Conservation (phyloP, 352 stramenopile species). For the Globisporangium recalcitrans region DNA sequence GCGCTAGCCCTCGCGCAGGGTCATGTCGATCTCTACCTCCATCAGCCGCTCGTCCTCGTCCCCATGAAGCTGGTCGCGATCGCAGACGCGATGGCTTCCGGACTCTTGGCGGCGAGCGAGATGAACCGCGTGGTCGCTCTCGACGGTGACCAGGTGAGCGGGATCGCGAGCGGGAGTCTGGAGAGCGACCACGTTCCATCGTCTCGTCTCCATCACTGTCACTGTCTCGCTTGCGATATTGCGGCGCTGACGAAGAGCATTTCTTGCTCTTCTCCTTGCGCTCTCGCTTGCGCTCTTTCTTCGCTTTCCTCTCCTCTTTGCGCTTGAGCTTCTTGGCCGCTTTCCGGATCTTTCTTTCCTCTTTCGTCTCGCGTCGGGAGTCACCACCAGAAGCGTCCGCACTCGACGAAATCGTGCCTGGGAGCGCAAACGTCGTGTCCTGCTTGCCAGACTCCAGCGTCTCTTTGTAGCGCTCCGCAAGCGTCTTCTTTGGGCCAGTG, state of each 20-base stretch:
- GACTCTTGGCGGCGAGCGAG: background rate
- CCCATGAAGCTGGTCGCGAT: conserved; percentile 1
- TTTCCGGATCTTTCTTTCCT: conserved; percentile 43
- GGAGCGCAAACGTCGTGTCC: conserved; percentile 62
- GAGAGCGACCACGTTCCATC: background rate
- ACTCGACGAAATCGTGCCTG: conserved; percentile 26
- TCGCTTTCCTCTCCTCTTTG: conserved; percentile 58
- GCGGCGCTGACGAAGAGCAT: background rate
- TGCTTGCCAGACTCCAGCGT: conserved; percentile 40
- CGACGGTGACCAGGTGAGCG: background rate
- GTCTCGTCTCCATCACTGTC: background rate
- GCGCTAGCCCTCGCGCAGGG: background rate
- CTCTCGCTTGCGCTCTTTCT: conserved; percentile 64
- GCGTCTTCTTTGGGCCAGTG: conserved; percentile 50
- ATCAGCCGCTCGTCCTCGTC: background rate
- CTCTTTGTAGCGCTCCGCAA: conserved; percentile 70
- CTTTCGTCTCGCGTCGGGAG: conserved; percentile 17
- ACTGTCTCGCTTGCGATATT: background rate
- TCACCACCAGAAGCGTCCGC: background rate
- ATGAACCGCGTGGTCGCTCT: background rate
- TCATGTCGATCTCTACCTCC: background rate
- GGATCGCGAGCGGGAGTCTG: background rate
- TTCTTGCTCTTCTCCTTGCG: conserved; percentile 40
- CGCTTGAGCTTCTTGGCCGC: conserved; percentile 42
- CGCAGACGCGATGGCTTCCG: background rate